Evolutionary conservation across 495 filamentous ascomycete genomes (phyloP), one percentile per base, ranked within the genome.

Genomic region (Parathielavia hyrcaniae): DNA sequence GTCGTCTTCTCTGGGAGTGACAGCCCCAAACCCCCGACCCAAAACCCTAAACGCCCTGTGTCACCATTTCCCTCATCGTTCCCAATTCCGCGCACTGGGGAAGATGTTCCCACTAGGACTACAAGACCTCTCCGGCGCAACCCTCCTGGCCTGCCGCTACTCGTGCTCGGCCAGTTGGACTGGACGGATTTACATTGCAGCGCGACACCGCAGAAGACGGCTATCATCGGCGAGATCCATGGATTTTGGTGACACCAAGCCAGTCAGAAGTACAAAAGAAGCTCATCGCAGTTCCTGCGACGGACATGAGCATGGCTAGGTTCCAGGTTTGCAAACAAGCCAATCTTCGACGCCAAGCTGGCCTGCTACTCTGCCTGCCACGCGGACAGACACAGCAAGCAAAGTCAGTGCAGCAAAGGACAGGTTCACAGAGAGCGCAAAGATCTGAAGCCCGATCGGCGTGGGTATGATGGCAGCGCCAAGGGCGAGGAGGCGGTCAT

Each of bases 161-260:
- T 49, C 0, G 61, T 69, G 3, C 57, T 49, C 20, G 62, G 61
- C 20, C 76, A 82, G 62, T 79, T 77, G 59, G 72, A 77, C 9
- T 70, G 60, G 23, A 82, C 66, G 1, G 81, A 79, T 0, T 66
- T 67, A 62, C 80, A 83, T 61, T 86, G 84, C 49, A 85, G 76
- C n/a, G 83, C 71, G 34, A 79, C 79, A 45, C 76, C 79, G 19
- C 85, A 70, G 51, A 84, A 78, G 10, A 81, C 74, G 13, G 73
- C 73, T 53, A 83, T 65, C 67, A 81, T 80, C 53, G 81, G 73
- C 0, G 65, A 68, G 16, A 83, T n/a, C n/a, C n/a, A n/a, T n/a
- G n/a, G n/a, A n/a, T 64, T 36, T 81, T 81, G 60, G 80, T 69
- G 5, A 67, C 63, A 51, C 82, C 79, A 61, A 73, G 77, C 73